Evolutionary conservation across 192 early-diverging fungal species (phyloP).

Genomic region (Coemansia sp.): DNA sequence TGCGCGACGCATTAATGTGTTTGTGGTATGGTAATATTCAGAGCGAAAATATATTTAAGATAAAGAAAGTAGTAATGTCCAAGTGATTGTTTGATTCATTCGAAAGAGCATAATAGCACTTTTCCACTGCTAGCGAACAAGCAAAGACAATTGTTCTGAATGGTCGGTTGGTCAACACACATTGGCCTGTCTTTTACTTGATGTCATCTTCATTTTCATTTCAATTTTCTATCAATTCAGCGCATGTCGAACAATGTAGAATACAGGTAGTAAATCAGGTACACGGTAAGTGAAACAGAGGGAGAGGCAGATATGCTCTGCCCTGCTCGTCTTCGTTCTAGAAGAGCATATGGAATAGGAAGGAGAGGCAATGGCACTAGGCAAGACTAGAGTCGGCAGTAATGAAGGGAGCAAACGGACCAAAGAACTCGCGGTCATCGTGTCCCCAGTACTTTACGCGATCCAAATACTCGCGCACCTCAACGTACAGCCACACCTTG

Average conservation of each 20-base stretch:
- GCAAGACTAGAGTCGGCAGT: conserved; percentile 34
- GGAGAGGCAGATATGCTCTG: no score
- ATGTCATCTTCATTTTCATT: no score
- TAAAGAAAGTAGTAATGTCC: background rate
- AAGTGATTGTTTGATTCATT: background rate
- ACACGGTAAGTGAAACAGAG: background rate
- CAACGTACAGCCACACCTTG: conserved; percentile 52
- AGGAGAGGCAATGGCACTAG: conserved; percentile 5
- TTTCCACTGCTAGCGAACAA: no score
- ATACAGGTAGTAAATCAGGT: background rate
- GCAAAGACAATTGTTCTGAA: no score
- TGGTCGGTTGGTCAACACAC: no score
- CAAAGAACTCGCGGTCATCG: conserved; percentile 52
- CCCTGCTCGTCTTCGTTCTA: no score
- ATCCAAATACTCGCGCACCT: conserved; percentile 48
- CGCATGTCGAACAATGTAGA: background rate
- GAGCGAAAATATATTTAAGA: background rate
- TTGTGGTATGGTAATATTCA: background rate
- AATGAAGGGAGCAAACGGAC: conserved; percentile 47
- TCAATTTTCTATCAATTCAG: background rate
- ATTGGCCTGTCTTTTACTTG: no score
- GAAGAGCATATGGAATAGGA: background rate
- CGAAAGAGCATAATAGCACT: no score
- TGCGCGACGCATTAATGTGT: no score
- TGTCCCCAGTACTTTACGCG: conserved; percentile 41